Percentiles rank a stretch among this genome's conserved stretches.
phyloP scores from a whole-genome alignment of 495 filamentous ascomycete species.

The Paragyromitra xinjiangensis region DNA sequence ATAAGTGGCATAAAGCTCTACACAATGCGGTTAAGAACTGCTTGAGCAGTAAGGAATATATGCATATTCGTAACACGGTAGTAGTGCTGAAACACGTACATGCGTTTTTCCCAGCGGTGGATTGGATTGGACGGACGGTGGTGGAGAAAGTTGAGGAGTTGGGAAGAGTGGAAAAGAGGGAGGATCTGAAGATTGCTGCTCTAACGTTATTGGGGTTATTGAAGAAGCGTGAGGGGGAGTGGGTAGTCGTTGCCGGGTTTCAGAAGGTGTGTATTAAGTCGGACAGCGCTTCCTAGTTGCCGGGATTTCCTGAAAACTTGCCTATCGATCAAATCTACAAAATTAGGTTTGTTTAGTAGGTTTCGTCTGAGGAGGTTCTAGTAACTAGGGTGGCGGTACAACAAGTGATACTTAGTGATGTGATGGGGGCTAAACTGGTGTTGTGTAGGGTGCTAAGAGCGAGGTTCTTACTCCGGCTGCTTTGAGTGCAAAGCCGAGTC shows the following conservation, averaged over 20 bases:
- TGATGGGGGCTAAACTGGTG: slow-evolving; percentile 21
- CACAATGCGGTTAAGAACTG: slow-evolving; percentile 78
- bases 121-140: slow-evolving; percentile 82
- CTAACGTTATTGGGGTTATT: slow-evolving; percentile 83
- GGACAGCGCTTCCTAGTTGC: slow-evolving; percentile 3
- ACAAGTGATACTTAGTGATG: neutral
- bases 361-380: slow-evolving; percentile 9
- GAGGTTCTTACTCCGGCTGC: slow-evolving; percentile 50
- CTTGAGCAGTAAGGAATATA: slow-evolving; percentile 84
- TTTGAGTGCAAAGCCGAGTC: slow-evolving; percentile 57
- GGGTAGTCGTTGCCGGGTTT: slow-evolving; percentile 70
- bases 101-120: slow-evolving; percentile 83
- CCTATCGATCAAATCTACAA: slow-evolving; percentile 15
- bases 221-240: slow-evolving; percentile 77
- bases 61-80: slow-evolving; percentile 97
- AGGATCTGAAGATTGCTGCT: slow-evolving; percentile 91
- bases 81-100: slow-evolving; percentile 83
- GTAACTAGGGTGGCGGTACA: slow-evolving; percentile 4
- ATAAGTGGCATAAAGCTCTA: slow-evolving; percentile 87
- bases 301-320: slow-evolving; percentile 34
- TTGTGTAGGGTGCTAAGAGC: slow-evolving; percentile 47
- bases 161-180: slow-evolving; percentile 74
- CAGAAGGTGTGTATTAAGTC: slow-evolving; percentile 55
- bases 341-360: slow-evolving; percentile 11
- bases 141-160: slow-evolving; percentile 71